These are phyloP conservation scores for Turritis glabra DNA, from an alignment of 345 rosid species.

Conservation along the genomic window DNA sequence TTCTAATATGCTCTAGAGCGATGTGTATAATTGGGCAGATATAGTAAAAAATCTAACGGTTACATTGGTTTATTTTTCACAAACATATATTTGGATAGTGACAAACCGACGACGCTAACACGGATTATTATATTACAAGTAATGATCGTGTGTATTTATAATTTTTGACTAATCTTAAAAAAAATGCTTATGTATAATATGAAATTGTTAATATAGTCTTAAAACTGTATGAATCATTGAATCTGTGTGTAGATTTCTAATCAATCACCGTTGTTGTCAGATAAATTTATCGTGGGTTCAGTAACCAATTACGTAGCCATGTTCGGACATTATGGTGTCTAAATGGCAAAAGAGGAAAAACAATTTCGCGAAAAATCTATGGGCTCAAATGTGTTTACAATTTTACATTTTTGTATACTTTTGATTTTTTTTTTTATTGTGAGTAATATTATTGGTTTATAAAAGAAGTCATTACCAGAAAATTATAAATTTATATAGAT, in stretches of 20 bases:
- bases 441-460: not conserved
- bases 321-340: slow-evolving; percentile 10
- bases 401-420: not conserved
- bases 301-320: slow-evolving; percentile 28
- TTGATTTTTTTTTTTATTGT: not conserved
- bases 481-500: not conserved
- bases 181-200: not conserved
- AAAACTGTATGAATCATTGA: not conserved
- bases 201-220: not conserved
- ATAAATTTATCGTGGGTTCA: slow-evolving; percentile 27
- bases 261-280: not conserved
- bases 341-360: not conserved
- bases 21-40: slow-evolving; percentile 11
- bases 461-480: not conserved
- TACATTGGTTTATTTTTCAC: not conserved
- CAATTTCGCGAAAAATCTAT: not conserved
- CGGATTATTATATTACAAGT: not conserved
- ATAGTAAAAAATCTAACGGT: slow-evolving; percentile 22
- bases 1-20: not conserved
- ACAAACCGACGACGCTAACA: too few species aligned
- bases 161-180: not conserved
- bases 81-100: not conserved
- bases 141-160: not conserved
- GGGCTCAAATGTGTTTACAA: not conserved
- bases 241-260: not conserved